Evolutionary conservation across 345 rosid species (phyloP).

Genomic region (Excoecaria agallocha): DNA sequence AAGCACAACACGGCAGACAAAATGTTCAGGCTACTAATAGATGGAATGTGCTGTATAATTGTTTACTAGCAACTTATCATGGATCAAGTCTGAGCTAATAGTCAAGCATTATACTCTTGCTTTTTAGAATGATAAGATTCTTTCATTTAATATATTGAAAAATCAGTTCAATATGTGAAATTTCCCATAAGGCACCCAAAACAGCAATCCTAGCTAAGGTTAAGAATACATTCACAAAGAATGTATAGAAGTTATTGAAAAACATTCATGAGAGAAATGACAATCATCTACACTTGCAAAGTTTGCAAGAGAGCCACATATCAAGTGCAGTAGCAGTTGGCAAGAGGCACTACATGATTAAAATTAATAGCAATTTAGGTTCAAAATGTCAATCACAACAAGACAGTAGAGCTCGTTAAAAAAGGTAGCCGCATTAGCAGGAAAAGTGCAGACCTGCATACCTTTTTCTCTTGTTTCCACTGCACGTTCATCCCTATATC

Average conservation of each 20-base stretch:
- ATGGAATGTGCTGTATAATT: not conserved
- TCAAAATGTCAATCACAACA: not conserved
- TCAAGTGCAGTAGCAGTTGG: not conserved
- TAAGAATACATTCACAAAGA: no score
- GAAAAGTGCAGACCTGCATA: constrained; percentile 29
- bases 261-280: not conserved
- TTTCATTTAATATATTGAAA: not conserved
- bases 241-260: not conserved
- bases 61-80: not conserved
- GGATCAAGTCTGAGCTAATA: not conserved
- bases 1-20: constrained; percentile 12
- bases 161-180: not conserved
- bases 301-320: constrained; percentile 4
- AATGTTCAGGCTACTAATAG: constrained; percentile 1
- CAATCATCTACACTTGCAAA: not conserved
- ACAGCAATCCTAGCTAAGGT: not conserved
- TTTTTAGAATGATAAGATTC: not conserved
- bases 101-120: not conserved
- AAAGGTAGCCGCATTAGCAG: constrained; percentile 20
- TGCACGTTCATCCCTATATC: constrained; percentile 83
- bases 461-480: constrained; percentile 48
- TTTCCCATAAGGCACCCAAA: not conserved
- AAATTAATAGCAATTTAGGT: not conserved
- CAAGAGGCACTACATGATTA: not conserved
- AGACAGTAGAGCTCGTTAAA: not conserved